Percentiles rank a stretch among this genome's conserved stretches.
These are phyloP conservation scores for Cenchrus americanus DNA, from an alignment of 176 grass and related monocot genomes.

Conservation along the genomic window DNA sequence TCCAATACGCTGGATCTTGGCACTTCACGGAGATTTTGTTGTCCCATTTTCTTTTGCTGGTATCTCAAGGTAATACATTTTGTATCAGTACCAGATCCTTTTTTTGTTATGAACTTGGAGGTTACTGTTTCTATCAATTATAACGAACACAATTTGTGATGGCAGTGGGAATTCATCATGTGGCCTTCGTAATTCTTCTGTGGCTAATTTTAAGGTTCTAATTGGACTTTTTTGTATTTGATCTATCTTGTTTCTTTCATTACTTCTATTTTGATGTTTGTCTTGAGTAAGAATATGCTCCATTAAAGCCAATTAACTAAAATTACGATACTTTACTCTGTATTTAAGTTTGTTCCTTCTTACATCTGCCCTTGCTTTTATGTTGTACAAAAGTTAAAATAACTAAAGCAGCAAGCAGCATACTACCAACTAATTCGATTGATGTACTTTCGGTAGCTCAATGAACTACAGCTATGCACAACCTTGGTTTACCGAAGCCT, in stretches of 20 bases:
- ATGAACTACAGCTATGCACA: not conserved
- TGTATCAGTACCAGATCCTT: not conserved
- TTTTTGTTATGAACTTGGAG: not conserved
- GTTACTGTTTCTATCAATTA: conserved; percentile 11
- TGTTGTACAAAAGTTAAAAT: not conserved
- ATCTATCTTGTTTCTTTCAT: not conserved
- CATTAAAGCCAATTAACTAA: not conserved
- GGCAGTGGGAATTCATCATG: conserved; percentile 77
- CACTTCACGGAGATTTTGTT: conserved; percentile 76
- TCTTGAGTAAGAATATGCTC: conserved; percentile 20
- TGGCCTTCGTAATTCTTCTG: conserved; percentile 87
- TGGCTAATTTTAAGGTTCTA: conserved; percentile 76
- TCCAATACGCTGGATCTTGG: conserved; percentile 93
- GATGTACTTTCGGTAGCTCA: not conserved
- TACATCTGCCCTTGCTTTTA: not conserved
- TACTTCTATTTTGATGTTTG: conserved; percentile 17
- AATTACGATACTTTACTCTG: conserved; percentile 20
- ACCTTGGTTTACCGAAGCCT: not conserved
- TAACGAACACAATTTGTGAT: conserved; percentile 35
- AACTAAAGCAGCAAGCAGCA: conserved; percentile 16
- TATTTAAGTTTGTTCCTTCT: conserved; percentile 18
- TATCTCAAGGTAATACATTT: conserved; percentile 71
- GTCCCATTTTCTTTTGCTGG: conserved; percentile 91
- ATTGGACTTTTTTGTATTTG: conserved; percentile 24
- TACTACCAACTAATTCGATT: not conserved